A percentile compares a stretch with the other conserved stretches of the same genome.
phyloP scores from a whole-genome alignment of 805 yeast genomes.

The Yamadazyma endophytica region DNA sequence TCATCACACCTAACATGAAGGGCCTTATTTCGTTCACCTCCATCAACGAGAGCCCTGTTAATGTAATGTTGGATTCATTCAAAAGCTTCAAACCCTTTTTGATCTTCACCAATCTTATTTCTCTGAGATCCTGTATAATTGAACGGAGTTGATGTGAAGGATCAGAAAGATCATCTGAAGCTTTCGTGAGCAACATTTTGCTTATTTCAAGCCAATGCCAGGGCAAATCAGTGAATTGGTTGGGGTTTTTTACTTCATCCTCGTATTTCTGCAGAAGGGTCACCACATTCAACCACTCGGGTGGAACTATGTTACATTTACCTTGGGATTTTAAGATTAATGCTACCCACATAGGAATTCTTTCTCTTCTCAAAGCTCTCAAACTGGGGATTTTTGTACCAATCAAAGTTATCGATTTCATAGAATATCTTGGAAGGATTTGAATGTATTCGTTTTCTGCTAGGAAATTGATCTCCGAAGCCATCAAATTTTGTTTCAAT shows the following conservation, averaged over 20 bases:
- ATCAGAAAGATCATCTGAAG: constrained; percentile 75
- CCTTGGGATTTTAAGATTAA: constrained; percentile 76
- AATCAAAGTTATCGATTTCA: constrained; percentile 61
- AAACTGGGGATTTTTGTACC: constrained; percentile 59
- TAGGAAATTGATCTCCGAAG: constrained; percentile 75
- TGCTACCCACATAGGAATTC: constrained; percentile 87
- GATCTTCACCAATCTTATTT: constrained; percentile 75
- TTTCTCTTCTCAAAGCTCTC: constrained; percentile 61
- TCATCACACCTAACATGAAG: constrained; percentile 77
- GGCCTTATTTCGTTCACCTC: constrained; percentile 90
- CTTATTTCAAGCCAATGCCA: constrained; percentile 86
- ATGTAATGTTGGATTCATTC: constrained; percentile 76
- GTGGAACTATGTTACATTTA: constrained; percentile 81
- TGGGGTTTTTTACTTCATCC: constrained; percentile 56
- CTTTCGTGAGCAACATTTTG: constrained; percentile 61
- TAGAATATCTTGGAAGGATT: constrained; percentile 73
- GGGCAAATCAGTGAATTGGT: constrained; percentile 68
- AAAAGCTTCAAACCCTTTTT: constrained; percentile 73
- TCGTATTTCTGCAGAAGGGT: constrained; percentile 56
- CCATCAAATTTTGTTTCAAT: constrained; percentile 55
- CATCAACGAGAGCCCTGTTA: constrained; percentile 76
- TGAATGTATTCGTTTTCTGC: constrained; percentile 76
- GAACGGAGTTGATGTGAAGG: constrained; percentile 69
- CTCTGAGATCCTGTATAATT: constrained; percentile 76
- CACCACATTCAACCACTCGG: constrained; percentile 69